Conservation (phyloP, 2,329 filamentous ascomycete species). For the Penicillium frequentans region DNA sequence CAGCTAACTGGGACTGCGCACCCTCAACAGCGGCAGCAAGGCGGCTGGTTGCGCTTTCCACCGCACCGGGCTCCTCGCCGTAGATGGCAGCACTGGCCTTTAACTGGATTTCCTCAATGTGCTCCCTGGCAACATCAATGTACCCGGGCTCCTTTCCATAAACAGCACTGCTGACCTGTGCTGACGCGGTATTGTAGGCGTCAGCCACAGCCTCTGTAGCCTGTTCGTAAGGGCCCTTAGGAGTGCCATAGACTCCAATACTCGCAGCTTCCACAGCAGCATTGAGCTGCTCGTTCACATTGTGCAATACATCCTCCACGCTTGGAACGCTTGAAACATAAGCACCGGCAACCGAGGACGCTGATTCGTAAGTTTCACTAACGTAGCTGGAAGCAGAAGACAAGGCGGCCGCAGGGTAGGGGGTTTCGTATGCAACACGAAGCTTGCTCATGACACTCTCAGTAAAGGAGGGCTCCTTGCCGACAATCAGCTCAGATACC, state of each 20-base stretch:
- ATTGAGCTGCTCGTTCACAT: constrained; percentile 58
- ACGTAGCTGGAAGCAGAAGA: constrained; percentile 56
- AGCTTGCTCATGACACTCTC: constrained; percentile 76
- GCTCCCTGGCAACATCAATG: constrained; percentile 54
- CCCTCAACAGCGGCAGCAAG: constrained; percentile 36
- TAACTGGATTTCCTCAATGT: constrained; percentile 54
- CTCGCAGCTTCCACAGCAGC: constrained; percentile 61
- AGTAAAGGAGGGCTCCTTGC: constrained; percentile 77
- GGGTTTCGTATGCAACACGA: constrained; percentile 69
- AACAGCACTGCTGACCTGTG: constrained; percentile 54
- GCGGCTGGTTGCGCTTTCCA: constrained; percentile 33
- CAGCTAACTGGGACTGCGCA: constrained; percentile 34
- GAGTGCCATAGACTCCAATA: constrained; percentile 57
- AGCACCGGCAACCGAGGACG: constrained; percentile 33
- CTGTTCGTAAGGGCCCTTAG: constrained; percentile 55
- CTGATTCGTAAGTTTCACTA: constrained; percentile 47
- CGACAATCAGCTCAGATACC: constrained; percentile 72
- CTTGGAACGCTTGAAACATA: constrained; percentile 57
- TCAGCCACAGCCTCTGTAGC: constrained; percentile 55
- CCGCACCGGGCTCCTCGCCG: constrained; percentile 44
- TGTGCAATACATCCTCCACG: constrained; percentile 58
- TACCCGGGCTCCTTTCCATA: constrained; percentile 57
- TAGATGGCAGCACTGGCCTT: constrained; percentile 60
- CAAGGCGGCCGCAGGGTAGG: constrained; percentile 37
- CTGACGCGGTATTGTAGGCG: constrained; percentile 52